Percentiles rank a stretch among this genome's conserved stretches.
These are phyloP conservation scores for Hibiscus tridactylites DNA, from an alignment of 345 rosid species.

Conservation along the genomic window DNA sequence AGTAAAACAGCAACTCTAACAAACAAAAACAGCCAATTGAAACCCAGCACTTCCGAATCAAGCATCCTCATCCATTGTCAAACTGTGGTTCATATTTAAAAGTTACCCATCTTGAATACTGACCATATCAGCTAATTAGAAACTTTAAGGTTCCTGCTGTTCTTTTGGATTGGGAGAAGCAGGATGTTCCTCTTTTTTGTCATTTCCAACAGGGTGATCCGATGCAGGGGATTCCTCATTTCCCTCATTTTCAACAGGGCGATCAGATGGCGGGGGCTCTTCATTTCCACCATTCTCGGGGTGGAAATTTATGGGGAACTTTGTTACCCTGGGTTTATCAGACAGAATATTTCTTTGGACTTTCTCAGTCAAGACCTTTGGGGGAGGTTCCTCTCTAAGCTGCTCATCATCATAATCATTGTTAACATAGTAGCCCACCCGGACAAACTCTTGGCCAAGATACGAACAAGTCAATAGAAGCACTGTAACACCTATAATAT, in stretches of 20 bases:
- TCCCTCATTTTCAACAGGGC: constrained; percentile 32
- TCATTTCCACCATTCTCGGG: constrained; percentile 52
- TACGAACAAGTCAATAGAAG: constrained; percentile 71
- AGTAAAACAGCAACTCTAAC: background rate
- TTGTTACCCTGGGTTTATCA: constrained; percentile 89
- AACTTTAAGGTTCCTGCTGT: constrained; percentile 25
- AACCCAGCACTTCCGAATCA: background rate
- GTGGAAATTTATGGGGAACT: constrained; percentile 89
- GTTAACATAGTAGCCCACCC: constrained; percentile 78
- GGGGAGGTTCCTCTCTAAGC: constrained; percentile 83
- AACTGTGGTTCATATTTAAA: background rate
- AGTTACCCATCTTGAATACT: constrained; percentile 2
- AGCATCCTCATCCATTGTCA: background rate
- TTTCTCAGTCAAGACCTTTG: constrained; percentile 62
- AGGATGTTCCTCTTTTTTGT: constrained; percentile 24
- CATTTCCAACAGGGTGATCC: constrained; percentile 33
- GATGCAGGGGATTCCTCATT: constrained; percentile 25
- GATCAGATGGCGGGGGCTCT: constrained; percentile 30
- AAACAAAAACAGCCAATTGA: constrained; percentile 1
- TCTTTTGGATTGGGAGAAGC: constrained; percentile 25
- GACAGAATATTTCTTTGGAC: constrained; percentile 80
- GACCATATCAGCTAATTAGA: background rate
- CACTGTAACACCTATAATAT: constrained; percentile 71
- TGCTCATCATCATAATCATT: constrained; percentile 88
- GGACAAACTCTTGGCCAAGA: constrained; percentile 61